Percentiles rank a stretch among this genome's conserved stretches.
Conservation (phyloP, 148 eudicot species). For the Agrostemma githago region DNA sequence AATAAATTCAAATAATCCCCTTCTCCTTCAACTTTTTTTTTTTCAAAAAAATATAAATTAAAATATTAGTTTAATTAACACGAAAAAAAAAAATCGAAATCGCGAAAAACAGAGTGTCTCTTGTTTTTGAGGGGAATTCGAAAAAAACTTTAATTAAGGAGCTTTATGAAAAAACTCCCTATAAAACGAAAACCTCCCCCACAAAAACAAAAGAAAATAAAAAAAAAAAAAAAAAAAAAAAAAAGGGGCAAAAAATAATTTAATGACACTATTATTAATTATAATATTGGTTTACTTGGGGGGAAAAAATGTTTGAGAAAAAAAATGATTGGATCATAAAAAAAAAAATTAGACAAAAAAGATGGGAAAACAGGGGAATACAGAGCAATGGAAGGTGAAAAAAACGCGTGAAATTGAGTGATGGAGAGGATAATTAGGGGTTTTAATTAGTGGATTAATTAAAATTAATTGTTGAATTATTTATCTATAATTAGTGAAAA, state of each 20-base stretch:
- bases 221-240: conserved; percentile 4
- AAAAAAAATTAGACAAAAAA: conserved; percentile 18
- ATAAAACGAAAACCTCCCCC: conserved; percentile 15
- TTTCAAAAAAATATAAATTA: not conserved
- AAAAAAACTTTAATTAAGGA: conserved; percentile 15
- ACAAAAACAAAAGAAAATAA: conserved; percentile 9
- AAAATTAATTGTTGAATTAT: not conserved
- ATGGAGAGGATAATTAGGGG: conserved; percentile 15
- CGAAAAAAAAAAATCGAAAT: not conserved
- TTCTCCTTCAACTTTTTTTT: not conserved
- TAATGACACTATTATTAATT: not conserved
- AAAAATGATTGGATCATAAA: not conserved
- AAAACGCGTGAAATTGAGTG: conserved; percentile 12
- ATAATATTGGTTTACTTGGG: not conserved
- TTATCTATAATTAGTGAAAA: not conserved
- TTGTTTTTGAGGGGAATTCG: conserved; percentile 18
- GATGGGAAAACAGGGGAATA: not conserved
- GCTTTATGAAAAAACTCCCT: conserved; percentile 11
- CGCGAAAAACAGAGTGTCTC: not conserved
- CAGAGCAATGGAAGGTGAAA: not conserved
- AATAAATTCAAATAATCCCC: not conserved
- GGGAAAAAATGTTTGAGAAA: not conserved
- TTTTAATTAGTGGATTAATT: too few species aligned
- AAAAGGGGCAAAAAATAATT: conserved; percentile 5
- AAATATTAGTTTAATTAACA: not conserved